Evolutionary conservation across 108 stramenopile genomes (phyloP).

Genomic region (Nitzschia putrida): DNA sequence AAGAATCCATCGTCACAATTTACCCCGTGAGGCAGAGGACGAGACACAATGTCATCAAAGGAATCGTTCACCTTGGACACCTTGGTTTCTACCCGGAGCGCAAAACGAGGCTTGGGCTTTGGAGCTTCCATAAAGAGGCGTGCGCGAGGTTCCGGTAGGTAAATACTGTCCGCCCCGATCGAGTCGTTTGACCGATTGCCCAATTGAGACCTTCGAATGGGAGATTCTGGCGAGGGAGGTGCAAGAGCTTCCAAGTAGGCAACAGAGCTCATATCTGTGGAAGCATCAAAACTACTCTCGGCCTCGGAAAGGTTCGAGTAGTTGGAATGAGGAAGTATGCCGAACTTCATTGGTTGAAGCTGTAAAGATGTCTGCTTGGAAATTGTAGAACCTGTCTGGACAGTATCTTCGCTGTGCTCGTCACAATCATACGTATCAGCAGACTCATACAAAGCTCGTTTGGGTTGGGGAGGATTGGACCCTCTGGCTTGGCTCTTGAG

Average conservation of each 20-base stretch:
- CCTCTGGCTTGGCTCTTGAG: not conserved
- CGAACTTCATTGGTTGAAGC: not conserved
- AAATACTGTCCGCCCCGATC: not conserved
- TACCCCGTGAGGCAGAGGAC: not conserved
- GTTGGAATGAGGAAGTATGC: not conserved
- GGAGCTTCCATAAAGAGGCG: not conserved
- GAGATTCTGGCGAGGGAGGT: slow-evolving; percentile 10
- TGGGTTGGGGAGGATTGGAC: not conserved
- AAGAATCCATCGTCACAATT: slow-evolving; percentile 4
- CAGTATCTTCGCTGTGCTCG: slow-evolving; percentile 4
- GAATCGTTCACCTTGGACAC: not conserved
- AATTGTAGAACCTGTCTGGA: not conserved
- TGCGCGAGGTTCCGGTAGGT: not conserved
- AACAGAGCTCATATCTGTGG: slow-evolving; percentile 1
- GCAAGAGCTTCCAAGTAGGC: slow-evolving; percentile 8
- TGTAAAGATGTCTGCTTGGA: not conserved
- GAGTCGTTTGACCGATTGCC: not conserved
- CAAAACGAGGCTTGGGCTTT: not conserved
- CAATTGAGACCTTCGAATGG: slow-evolving; percentile 2
- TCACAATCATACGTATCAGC: not conserved
- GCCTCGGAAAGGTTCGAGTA: not conserved
- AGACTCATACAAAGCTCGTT: slow-evolving; percentile 3
- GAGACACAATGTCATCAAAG: slow-evolving; percentile 2
- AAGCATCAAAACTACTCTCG: slow-evolving; percentile 4
- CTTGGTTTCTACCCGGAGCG: not conserved